These are phyloP conservation scores for Ophiobolus disseminans DNA, from an alignment of 2,329 filamentous ascomycete species.

Conservation along the genomic window DNA sequence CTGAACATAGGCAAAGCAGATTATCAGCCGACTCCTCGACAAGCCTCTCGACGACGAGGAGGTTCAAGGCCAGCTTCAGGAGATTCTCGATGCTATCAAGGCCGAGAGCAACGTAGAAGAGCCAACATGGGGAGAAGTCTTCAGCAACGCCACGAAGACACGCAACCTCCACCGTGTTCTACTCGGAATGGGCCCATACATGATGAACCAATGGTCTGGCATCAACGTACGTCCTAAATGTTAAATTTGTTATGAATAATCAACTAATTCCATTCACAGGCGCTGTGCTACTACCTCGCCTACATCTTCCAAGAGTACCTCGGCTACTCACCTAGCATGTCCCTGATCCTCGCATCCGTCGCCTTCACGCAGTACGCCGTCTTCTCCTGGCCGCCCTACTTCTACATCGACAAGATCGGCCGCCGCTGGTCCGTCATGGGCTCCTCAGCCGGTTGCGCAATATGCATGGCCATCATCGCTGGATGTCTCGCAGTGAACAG, in stretches of 20 bases:
- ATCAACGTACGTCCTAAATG: constrained; percentile 18
- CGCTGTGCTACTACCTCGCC: constrained; percentile 49
- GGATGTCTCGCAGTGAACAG: constrained; percentile 35
- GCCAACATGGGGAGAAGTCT: constrained; percentile 46
- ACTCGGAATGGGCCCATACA: constrained; percentile 49
- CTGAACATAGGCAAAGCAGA: constrained; percentile 13
- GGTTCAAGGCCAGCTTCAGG: constrained; percentile 46
- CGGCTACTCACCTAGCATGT: constrained; percentile 36
- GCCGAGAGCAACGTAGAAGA: constrained; percentile 40
- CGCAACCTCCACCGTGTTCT: constrained; percentile 47
- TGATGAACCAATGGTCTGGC: constrained; percentile 51
- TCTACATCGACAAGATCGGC: constrained; percentile 57
- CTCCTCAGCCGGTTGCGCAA: constrained; percentile 41
- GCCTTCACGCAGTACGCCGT: constrained; percentile 55
- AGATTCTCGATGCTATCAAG: constrained; percentile 43
- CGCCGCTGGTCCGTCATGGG: constrained; percentile 41
- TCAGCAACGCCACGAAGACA: constrained; percentile 45
- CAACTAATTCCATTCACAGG: too few relatives aligned
- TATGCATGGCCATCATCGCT: constrained; percentile 46
- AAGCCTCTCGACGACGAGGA: constrained; percentile 39
- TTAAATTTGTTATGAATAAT: not conserved
- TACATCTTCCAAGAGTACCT: constrained; percentile 49
- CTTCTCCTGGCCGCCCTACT: constrained; percentile 50
- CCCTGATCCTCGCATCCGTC: constrained; percentile 46
- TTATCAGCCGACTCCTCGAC: constrained; percentile 42